Evolutionary conservation across 306 rosid genomes (phyloP), one percentile per base, ranked within the genome.

Genomic region (Quercus glauca): DNA sequence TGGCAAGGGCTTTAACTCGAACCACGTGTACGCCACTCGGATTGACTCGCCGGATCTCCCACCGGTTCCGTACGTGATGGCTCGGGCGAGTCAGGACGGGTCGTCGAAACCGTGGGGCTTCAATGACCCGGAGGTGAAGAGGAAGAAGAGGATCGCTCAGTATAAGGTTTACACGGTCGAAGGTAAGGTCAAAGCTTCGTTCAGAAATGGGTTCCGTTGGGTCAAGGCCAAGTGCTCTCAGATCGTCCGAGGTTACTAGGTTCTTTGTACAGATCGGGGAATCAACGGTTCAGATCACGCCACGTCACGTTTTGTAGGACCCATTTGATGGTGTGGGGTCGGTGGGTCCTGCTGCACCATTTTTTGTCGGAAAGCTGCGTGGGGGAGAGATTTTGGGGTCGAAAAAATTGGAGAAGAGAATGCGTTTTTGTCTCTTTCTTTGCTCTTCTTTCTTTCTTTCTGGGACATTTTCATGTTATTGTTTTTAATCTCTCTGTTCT

Each of bases 111-210:
- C 89, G 0, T 86, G 94, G 92, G 81, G 88, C 13, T 79, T 88
- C 45, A 61, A 25, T 25, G 89, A 91, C 43, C 80, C 93, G 21
- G 90, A 89, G 55, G 31, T 83, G 26, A 90, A 84, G 90, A 90
- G 97, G 83, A 89, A 80, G 81, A 90, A 90, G 84, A 87, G 97
- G 79, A 84, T 92, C 43, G 88, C 92, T 0, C 88, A 63, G 84
- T 92, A 92, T 55, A 88, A 92, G 86, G 91, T 85, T 55, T 92
- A 92, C 75, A 78, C 89, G 0, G 90, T 90, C 0, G 96, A 92
- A 72, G 97, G 90, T 0, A 89, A 77, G 72, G 95, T 92, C 28
- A 92, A 92, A 75, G 87, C 84, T 8, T 72, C 93, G 26, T 73
- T 89, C 69, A 83, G 89, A 75, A 85, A 86, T 28, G 93, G 96